phyloP scores from a whole-genome alignment of 441 rosid species.

The Erodium chrysanthum region DNA sequence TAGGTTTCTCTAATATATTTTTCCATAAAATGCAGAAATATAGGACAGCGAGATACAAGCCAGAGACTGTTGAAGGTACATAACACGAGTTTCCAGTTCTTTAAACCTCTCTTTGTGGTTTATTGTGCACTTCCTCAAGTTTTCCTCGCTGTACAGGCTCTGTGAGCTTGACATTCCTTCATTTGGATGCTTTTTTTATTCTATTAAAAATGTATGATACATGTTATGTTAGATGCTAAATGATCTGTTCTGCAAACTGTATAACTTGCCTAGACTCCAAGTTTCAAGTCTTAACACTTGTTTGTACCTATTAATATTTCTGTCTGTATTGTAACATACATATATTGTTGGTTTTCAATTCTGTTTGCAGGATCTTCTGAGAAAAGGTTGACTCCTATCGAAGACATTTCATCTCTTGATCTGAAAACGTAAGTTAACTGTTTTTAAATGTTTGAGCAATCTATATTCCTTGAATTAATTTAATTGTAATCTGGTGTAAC shows the following conservation, averaged over 20 bases:
- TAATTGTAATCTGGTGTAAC: neutral
- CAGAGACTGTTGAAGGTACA: constrained; percentile 67
- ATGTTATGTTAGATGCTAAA: neutral
- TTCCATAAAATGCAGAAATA: constrained; percentile 56
- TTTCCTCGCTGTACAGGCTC: too few relatives aligned
- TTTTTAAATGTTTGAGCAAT: neutral
- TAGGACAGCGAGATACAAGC: constrained; percentile 75
- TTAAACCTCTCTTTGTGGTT: too few relatives aligned
- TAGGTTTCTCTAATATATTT: constrained; percentile 21
- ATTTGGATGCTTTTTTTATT: too few relatives aligned
- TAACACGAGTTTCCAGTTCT: neutral
- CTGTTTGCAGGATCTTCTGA: constrained; percentile 53
- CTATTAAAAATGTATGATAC: too few relatives aligned
- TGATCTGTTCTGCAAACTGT: neutral
- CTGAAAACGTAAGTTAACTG: constrained; percentile 47
- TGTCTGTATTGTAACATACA: neutral
- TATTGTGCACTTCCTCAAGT: too few relatives aligned
- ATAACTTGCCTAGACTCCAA: neutral
- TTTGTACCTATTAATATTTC: neutral
- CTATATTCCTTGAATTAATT: neutral
- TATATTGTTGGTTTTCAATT: neutral
- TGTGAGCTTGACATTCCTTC: too few relatives aligned
- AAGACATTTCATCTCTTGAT: constrained; percentile 64
- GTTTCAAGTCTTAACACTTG: neutral
- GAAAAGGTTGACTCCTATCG: constrained; percentile 48